phyloP scores from a whole-genome alignment of 257 asterid species.

The Salvia hispanica region DNA sequence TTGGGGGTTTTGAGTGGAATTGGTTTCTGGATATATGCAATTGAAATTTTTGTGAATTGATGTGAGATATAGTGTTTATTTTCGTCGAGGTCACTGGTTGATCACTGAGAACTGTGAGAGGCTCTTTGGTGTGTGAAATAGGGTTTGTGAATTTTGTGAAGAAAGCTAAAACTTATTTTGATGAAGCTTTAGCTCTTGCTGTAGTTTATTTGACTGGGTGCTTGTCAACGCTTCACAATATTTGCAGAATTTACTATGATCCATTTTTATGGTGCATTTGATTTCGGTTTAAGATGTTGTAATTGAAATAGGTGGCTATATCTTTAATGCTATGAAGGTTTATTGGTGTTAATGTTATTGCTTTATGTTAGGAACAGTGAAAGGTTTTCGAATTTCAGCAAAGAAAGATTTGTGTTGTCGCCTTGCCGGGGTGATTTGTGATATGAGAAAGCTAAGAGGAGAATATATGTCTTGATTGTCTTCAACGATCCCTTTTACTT shows the following conservation, averaged over 20 bases:
- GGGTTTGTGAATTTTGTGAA: constrained; percentile 7
- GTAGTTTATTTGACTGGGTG: too few species aligned
- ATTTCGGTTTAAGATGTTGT: neutral
- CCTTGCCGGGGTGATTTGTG: neutral
- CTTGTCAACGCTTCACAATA: neutral
- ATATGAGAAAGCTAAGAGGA: too few species aligned
- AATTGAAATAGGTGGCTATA: too few species aligned
- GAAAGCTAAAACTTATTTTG: neutral
- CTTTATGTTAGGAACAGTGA: neutral
- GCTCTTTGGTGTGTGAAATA: constrained; percentile 1
- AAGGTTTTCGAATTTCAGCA: neutral
- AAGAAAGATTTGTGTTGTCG: neutral
- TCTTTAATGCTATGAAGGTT: neutral
- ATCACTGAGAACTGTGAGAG: constrained; percentile 15
- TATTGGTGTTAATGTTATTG: constrained; percentile 4
- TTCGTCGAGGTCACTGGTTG: constrained; percentile 9
- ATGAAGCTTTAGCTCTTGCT: constrained; percentile 13
- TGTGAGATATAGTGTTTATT: neutral
- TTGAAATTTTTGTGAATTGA: constrained; percentile 1
- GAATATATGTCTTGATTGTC: too few species aligned
- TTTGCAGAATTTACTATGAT: neutral
- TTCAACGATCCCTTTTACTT: too few species aligned
- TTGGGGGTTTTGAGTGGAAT: neutral
- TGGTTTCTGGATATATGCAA: neutral
- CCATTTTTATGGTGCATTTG: neutral